phyloP scores from a whole-genome alignment of 1,284 basidiomycete genomes.

The Peniophora sp. region DNA sequence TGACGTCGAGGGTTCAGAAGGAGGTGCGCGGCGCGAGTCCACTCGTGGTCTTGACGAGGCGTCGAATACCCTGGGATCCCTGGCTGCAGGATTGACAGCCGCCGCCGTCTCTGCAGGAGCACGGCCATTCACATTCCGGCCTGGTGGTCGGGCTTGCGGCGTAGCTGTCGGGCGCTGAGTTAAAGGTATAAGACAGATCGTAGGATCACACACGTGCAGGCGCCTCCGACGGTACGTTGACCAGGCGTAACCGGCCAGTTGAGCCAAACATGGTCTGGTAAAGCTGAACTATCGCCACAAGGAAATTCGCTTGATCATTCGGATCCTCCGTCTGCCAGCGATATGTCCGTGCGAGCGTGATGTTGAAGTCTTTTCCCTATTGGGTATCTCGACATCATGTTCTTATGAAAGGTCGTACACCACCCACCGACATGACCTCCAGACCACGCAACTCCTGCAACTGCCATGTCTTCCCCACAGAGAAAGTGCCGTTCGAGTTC shows the following conservation, averaged over 20 bases:
- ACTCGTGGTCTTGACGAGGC: not conserved
- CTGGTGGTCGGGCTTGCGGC: too few species aligned
- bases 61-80: not conserved
- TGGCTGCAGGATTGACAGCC: too few species aligned
- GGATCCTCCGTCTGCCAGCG: slow-evolving; percentile 77
- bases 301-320: slow-evolving; percentile 65
- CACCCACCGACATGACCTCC: slow-evolving; percentile 68
- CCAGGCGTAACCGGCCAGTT: slow-evolving; percentile 39
- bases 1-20: not conserved
- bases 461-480: slow-evolving; percentile 96
- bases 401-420: not conserved
- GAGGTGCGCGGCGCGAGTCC: not conserved
- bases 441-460: slow-evolving; percentile 75
- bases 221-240: slow-evolving; percentile 40
- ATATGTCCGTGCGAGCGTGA: slow-evolving; percentile 82
- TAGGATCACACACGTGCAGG: slow-evolving; percentile 24
- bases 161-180: not conserved
- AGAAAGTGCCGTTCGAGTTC: slow-evolving; percentile 93
- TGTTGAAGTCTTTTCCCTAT: slow-evolving; percentile 50
- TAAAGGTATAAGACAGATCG: slow-evolving; percentile 1
- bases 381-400: not conserved
- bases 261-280: slow-evolving; percentile 56
- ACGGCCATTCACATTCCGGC: too few species aligned
- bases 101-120: too few species aligned
- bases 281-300: slow-evolving; percentile 62